phyloP scores from a whole-genome alignment of 805 yeast species.

The Saccharomycopsis fodiens region DNA sequence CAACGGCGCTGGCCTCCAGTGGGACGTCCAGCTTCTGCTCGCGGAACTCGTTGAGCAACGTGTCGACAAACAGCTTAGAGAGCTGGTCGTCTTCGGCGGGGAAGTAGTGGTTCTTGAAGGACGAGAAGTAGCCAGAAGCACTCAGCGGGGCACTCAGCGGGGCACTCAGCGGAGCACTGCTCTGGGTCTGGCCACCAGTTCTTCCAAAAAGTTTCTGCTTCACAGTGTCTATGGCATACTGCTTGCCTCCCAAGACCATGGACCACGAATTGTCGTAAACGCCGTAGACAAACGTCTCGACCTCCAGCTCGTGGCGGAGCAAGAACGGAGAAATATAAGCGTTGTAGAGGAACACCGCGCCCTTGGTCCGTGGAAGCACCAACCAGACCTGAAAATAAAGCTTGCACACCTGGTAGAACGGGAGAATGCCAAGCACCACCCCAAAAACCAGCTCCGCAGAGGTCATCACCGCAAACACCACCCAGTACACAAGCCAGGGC shows the following conservation, averaged over 20 bases:
- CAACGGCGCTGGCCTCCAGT: conserved; percentile 2
- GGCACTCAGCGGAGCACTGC: too few relatives aligned
- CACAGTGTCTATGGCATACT: conserved; percentile 9
- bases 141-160: too few relatives aligned
- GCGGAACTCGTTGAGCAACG: conserved; percentile 19
- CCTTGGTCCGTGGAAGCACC: conserved; percentile 43
- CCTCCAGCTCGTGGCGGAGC: conserved; percentile 27
- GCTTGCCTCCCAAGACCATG: conserved; percentile 7
- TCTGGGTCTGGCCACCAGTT: conserved; percentile 1
- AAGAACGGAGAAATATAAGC: conserved; percentile 33
- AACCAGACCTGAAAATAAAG: conserved; percentile 53
- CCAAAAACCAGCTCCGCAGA: conserved; percentile 32
- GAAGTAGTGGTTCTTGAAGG: conserved; percentile 10
- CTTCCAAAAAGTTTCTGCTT: conserved; percentile 14
- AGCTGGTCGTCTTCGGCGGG: not conserved
- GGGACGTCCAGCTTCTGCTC: conserved; percentile 3
- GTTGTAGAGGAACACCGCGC: conserved; percentile 36
- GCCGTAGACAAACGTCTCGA: conserved; percentile 26
- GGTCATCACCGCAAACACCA: conserved; percentile 40
- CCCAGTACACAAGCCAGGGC: conserved; percentile 60
- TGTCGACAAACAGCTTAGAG: conserved; percentile 13
- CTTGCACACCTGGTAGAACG: conserved; percentile 45
- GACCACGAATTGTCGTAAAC: conserved; percentile 11
- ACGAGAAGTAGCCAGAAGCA: not conserved
- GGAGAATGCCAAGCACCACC: conserved; percentile 38